Conservation (phyloP, 2,329 filamentous ascomycete species). For the Blastomyces percursus region DNA sequence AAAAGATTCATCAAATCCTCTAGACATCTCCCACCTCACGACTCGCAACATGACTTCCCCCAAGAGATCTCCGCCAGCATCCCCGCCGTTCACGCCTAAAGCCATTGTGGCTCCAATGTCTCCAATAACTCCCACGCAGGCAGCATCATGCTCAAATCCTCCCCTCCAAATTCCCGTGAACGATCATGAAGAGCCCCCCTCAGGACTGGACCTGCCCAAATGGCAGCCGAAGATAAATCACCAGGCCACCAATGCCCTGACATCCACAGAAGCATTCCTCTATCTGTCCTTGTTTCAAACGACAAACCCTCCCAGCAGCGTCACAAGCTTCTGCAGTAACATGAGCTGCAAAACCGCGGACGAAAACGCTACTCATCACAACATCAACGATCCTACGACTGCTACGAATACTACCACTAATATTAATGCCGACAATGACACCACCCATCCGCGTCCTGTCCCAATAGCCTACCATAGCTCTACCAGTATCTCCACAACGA, state of each 20-base stretch:
- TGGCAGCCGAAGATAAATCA: constrained; percentile 33
- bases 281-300: constrained; percentile 37
- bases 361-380: neutral
- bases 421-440: constrained; percentile 8
- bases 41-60: constrained; percentile 19
- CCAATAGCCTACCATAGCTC: constrained; percentile 4
- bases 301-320: constrained; percentile 4
- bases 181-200: constrained; percentile 29
- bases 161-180: constrained; percentile 31
- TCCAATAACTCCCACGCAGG: constrained; percentile 11
- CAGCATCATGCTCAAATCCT: constrained; percentile 15
- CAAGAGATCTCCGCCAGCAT: constrained; percentile 27
- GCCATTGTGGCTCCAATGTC: constrained; percentile 27
- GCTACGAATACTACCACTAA: neutral
- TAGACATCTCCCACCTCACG: constrained; percentile 24
- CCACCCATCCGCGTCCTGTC: constrained; percentile 14
- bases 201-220: constrained; percentile 41
- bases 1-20: neutral
- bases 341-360: neutral
- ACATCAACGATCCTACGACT: neutral
- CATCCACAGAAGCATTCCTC: constrained; percentile 31
- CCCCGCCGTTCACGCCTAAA: constrained; percentile 17
- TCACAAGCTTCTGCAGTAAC: neutral
- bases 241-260: constrained; percentile 15
- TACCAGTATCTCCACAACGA: constrained; percentile 4